These are phyloP conservation scores for Lophium mytilinum DNA, from an alignment of 495 filamentous ascomycete genomes.

Conservation along the genomic window DNA sequence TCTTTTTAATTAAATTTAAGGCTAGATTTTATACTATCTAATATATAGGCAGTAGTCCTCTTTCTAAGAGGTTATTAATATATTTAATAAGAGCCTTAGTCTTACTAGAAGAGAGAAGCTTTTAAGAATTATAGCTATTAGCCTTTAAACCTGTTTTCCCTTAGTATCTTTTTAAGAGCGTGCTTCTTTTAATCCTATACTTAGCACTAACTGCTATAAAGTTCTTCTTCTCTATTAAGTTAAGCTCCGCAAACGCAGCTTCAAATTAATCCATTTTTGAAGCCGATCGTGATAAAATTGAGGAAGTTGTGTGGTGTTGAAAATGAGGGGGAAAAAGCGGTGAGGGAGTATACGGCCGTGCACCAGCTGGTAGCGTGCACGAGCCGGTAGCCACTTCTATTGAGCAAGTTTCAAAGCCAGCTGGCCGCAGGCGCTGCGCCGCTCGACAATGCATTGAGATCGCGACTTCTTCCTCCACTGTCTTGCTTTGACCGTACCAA, in stretches of 20 bases:
- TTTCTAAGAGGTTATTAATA: background rate
- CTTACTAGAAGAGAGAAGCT: background rate
- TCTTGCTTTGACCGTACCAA: too few species aligned
- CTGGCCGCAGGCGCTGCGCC: too few species aligned
- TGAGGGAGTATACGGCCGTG: too few species aligned
- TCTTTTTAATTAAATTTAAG: background rate
- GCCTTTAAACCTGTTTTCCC: background rate
- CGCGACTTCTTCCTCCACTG: too few species aligned
- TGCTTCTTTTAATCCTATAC: background rate
- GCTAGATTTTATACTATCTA: background rate
- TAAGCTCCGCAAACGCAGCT: background rate
- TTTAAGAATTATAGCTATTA: background rate
- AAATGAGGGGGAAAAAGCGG: too few species aligned
- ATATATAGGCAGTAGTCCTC: background rate
- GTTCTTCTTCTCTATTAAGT: background rate
- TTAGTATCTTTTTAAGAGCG: background rate
- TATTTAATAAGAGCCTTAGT: background rate
- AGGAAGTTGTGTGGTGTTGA: too few species aligned
- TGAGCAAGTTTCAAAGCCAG: too few species aligned
- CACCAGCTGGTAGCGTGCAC: too few species aligned
- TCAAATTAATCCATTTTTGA: background rate
- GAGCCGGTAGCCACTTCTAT: too few species aligned
- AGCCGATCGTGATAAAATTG: too few species aligned
- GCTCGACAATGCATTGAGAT: too few species aligned
- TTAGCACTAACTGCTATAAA: background rate